These are phyloP conservation scores for Zygotorulaspora danielsina DNA, from an alignment of 805 yeast genomes.

Conservation along the genomic window DNA sequence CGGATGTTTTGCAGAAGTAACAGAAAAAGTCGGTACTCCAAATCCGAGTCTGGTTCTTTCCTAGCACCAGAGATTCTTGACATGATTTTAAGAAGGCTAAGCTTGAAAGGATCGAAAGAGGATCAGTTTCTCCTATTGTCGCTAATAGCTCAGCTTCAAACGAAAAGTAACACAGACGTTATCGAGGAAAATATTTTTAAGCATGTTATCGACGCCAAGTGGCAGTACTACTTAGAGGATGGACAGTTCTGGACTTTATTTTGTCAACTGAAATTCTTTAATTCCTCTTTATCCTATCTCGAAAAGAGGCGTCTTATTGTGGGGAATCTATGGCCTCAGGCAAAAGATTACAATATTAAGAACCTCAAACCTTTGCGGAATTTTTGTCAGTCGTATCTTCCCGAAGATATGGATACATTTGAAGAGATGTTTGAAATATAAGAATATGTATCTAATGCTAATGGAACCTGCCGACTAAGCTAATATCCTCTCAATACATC, in stretches of 20 bases:
- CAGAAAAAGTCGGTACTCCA: conserved; percentile 20
- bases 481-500: conserved; percentile 3
- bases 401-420: conserved; percentile 29
- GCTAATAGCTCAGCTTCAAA: conserved; percentile 23
- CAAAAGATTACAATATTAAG: conserved; percentile 11
- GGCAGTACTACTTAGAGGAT: conserved; percentile 21
- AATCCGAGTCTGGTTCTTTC: conserved; percentile 1
- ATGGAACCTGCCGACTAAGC: not conserved
- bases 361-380: conserved; percentile 8
- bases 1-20: conserved; percentile 19
- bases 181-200: conserved; percentile 26
- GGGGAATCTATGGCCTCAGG: conserved; percentile 20
- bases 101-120: conserved; percentile 12
- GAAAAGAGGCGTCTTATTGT: conserved; percentile 26
- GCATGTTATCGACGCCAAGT: conserved; percentile 17
- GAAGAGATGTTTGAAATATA: conserved; percentile 12
- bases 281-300: conserved; percentile 23
- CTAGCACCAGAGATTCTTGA: conserved; percentile 15
- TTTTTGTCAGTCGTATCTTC: conserved; percentile 28
- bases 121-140: conserved; percentile 23
- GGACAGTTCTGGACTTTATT: conserved; percentile 30
- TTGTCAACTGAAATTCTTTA: conserved; percentile 27
- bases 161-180: conserved; percentile 19
- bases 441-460: not conserved
- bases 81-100: conserved; percentile 21